phyloP scores from a whole-genome alignment of 2,329 filamentous ascomycete genomes.

The Trichoderma hamatum region DNA sequence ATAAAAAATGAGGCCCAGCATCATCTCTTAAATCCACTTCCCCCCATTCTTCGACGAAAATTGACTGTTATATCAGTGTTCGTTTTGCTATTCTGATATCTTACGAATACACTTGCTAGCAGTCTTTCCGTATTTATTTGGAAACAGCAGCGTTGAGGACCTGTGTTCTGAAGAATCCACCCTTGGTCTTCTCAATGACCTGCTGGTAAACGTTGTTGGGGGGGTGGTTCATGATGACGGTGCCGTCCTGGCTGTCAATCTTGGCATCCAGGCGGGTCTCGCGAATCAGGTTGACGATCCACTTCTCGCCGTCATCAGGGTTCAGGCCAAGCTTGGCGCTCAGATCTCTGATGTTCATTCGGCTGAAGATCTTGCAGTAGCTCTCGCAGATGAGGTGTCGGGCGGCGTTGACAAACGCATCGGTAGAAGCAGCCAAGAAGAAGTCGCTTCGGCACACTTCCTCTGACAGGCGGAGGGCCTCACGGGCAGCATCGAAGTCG shows the following conservation, averaged over 20 bases:
- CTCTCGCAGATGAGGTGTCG: constrained; percentile 96
- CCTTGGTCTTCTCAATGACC: constrained; percentile 98
- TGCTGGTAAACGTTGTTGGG: constrained; percentile 98
- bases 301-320: constrained; percentile 97
- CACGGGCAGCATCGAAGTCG: constrained; percentile 88
- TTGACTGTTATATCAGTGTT: constrained; percentile 9
- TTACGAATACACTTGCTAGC: constrained; percentile 11
- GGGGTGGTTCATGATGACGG: constrained; percentile 98
- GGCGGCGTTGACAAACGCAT: constrained; percentile 90
- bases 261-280: constrained; percentile 97
- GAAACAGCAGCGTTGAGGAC: constrained; percentile 75
- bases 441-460: constrained; percentile 92
- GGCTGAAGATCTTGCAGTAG: constrained; percentile 99
- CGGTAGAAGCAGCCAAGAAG: constrained; percentile 84
- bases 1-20: neutral
- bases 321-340: constrained; percentile 88
- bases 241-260: constrained; percentile 98
- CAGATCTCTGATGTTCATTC: constrained; percentile 97
- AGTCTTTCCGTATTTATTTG: constrained; percentile 45
- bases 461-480: constrained; percentile 86
- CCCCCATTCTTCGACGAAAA: neutral
- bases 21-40: neutral
- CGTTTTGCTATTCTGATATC: constrained; percentile 19
- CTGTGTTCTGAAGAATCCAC: constrained; percentile 97
- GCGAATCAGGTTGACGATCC: constrained; percentile 99